A percentile compares a stretch with the other conserved stretches of the same genome.
Evolutionary conservation across 768 basidiomycete genomes (phyloP).

Genomic region (Tricholoma matsutake): DNA sequence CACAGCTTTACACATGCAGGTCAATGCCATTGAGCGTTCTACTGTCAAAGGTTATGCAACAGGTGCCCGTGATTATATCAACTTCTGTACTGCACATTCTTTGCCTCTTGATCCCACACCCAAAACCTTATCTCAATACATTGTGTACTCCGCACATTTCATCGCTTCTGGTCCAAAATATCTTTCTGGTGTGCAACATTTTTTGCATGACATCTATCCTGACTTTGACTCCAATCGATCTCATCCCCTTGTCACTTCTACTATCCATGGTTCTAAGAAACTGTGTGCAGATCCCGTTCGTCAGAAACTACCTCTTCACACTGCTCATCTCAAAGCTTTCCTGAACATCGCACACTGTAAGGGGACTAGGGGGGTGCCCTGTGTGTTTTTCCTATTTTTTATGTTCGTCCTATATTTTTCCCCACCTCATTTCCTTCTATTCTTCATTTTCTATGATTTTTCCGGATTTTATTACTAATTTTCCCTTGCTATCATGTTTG

Average conservation of each 20-base stretch:
- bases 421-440: no score
- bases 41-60: slow-evolving; percentile 16
- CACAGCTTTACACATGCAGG: slow-evolving; percentile 11
- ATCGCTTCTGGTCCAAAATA: slow-evolving; percentile 19
- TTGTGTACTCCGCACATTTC: slow-evolving; percentile 14
- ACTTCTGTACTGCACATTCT: slow-evolving; percentile 15
- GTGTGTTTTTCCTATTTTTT: no score
- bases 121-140: slow-evolving; percentile 13
- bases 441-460: no score
- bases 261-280: background rate
- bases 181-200: background rate
- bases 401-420: no score
- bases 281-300: background rate
- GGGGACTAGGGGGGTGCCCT: slow-evolving; percentile 15
- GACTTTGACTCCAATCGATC: background rate
- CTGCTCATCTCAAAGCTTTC: background rate
- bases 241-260: background rate
- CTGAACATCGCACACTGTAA: slow-evolving; percentile 19
- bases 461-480: no score
- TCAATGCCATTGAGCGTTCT: slow-evolving; percentile 18
- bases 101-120: slow-evolving; percentile 20
- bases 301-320: background rate
- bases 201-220: no score
- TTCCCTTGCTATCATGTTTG: no score
- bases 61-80: no score